Percentiles rank a stretch among this genome's conserved stretches.
phyloP scores from a whole-genome alignment of 1,284 basidiomycete species.

The Baeospora myosura region DNA sequence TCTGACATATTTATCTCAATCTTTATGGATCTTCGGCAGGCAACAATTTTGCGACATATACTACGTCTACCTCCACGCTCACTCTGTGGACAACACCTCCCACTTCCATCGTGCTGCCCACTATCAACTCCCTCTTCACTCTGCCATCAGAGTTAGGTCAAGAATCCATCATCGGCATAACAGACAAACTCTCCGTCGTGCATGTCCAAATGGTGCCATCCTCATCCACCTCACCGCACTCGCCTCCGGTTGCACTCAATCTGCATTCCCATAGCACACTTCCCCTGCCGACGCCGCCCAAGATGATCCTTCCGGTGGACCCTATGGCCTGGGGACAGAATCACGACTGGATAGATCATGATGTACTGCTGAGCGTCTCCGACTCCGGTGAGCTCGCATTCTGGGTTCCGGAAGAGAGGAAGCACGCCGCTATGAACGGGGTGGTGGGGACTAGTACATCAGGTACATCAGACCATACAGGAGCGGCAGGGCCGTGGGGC shows the following conservation, averaged over 20 bases:
- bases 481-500: conserved; percentile 17
- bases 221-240: conserved; percentile 24
- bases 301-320: conserved; percentile 72
- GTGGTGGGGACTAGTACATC: conserved; percentile 4
- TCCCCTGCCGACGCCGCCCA: conserved; percentile 42
- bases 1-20: conserved; percentile 7
- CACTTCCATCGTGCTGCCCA: conserved; percentile 40
- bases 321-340: conserved; percentile 80
- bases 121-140: conserved; percentile 53
- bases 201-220: conserved; percentile 35
- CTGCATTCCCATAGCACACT: conserved; percentile 40
- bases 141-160: conserved; percentile 43
- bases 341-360: conserved; percentile 43
- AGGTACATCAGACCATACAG: background rate
- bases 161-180: conserved; percentile 57
- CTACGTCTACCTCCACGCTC: conserved; percentile 23
- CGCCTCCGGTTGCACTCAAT: conserved; percentile 6
- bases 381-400: conserved; percentile 71
- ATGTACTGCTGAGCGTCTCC: conserved; percentile 73
- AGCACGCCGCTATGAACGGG: background rate
- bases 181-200: conserved; percentile 45
- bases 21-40: conserved; percentile 15
- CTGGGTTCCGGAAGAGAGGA: conserved; percentile 61
- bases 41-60: conserved; percentile 27
- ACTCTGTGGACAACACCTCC: conserved; percentile 28